Evolutionary conservation across 1,284 basidiomycete genomes (phyloP), one percentile per base, ranked within the genome.

Genomic region (Spongiforma sp.): DNA sequence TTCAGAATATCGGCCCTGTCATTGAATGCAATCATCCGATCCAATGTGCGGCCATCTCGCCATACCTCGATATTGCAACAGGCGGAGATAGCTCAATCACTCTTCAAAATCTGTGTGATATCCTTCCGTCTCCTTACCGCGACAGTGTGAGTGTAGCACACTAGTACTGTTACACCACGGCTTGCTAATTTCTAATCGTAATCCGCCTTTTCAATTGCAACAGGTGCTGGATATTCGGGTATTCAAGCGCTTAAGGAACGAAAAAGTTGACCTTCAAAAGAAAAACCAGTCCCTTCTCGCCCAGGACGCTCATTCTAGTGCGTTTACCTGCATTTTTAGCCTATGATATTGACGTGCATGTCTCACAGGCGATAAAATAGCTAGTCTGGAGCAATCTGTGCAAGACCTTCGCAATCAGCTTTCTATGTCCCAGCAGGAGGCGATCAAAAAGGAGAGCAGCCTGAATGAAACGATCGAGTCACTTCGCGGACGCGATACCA

Each of bases 401-500:
- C 30, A 54, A 36, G 30, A 66, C 36, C 64, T 65, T 4, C 34
- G 21, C 21, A 19, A 21, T 11, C 50, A 53, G 30, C 12, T 53
- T 32, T 9, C 50, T 21, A 32, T 12, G 6, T 63, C 62, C 5
- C 34, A 28, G 15, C 12, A 1, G 6, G 19, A 4, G 4, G 28
- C 24, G 10, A 12, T 3, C n/a, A 12, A 28, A 10, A 2, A 57
- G 11, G 19, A 28, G 15, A 14, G 53, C 24, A n/a, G 11, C 30
- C 56, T 48, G 9, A 30, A 48, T 2, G 32, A 50, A 30, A 32
- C 9, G 1, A 36, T 54, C 26, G 1, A n/a, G n/a, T n/a, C n/a
- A n/a, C n/a, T n/a, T n/a, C n/a, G n/a, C n/a, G n/a, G n/a, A n/a
- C n/a, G n/a, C 48, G 2, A 14, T 37, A 41, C 37, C 2, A 53